These are phyloP conservation scores for Straminergon stramineum DNA, from an alignment of 225 moss, liverwort and hornwort genomes.

Conservation along the genomic window DNA sequence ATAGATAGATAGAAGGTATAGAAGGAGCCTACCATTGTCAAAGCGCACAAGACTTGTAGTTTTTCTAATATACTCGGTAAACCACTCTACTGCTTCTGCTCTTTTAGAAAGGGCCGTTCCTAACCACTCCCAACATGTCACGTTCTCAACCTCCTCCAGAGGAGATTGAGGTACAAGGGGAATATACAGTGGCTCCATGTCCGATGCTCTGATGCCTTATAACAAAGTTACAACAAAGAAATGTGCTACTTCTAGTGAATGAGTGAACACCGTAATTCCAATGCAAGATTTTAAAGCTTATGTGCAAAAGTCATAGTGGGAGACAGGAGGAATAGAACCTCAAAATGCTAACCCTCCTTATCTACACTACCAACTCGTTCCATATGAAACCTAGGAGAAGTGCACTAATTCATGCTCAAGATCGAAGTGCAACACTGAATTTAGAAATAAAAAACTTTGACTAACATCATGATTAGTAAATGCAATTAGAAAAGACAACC, in stretches of 20 bases:
- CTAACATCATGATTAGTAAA: no score
- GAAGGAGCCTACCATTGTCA: conserved; percentile 28
- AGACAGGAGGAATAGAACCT: not conserved
- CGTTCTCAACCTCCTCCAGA: conserved; percentile 34
- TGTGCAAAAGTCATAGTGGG: not conserved
- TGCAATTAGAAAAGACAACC: not conserved
- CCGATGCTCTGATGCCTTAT: conserved; percentile 62
- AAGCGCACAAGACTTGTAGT: conserved; percentile 69
- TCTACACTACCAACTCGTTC: not conserved
- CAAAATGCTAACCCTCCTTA: not conserved
- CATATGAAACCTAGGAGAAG: not conserved
- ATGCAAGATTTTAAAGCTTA: not conserved
- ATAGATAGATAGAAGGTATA: not conserved
- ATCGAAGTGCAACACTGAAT: not conserved
- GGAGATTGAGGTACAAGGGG: conserved; percentile 42
- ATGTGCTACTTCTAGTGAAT: not conserved
- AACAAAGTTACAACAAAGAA: not conserved
- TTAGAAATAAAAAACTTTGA: not conserved
- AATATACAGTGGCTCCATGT: conserved; percentile 71
- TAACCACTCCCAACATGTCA: conserved; percentile 70
- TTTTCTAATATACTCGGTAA: conserved; percentile 54
- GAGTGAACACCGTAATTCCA: not conserved
- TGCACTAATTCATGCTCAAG: not conserved
- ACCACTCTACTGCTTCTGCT: conserved; percentile 44
- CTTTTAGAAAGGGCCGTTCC: conserved; percentile 73